Base-by-base conservation (phyloP, 306 rosid species). In the Mimosa pudica region DNA sequence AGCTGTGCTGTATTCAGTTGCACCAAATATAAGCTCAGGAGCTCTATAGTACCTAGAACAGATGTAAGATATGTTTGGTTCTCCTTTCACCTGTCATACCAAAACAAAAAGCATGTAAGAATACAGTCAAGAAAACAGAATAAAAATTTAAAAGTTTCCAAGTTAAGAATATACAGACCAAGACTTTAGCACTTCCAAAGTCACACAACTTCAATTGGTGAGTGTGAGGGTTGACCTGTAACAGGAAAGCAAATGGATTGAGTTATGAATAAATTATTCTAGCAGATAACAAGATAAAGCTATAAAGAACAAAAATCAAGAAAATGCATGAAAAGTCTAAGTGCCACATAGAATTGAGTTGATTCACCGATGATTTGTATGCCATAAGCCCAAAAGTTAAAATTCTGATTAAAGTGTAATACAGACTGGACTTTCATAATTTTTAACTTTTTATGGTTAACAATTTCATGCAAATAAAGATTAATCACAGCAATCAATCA, bases 1-100 rank as follows among this genome's bases (percentile, higher is more conserved):
- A 69, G 98, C 97, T 64, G 98, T 82, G 80, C 94, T 92, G 84
- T 94, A 94, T 84, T 94, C 96, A 4, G 98, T 94, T 17, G 98
- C 98, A 80, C 97, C 98, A 80, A 92, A 94, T 78, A 94, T 94
- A 69, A 94, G 96, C 82, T 94, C 97, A 6, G 98, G 98, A 82
- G 98, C 98, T 86, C 98, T 89, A 80, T 94, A 94, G 82, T 94
- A 94, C 83, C 98, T 83, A 76, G 98, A 94, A 82, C 98, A 94
- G 66, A 94, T 94, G 88, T 94, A 94, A 33, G 98, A 91, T 82
- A 94, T 92, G 87, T 94, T 94, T 52, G 97, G 96, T 74, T 94
- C 98, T 7, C 97, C 98, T 84, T 80, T 89, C 65, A 94, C 97
- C 98, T 94, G 94, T 74, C 48, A 86, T 63, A 84, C 6, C 62